A percentile compares a stretch with the other conserved stretches of the same genome.
Conservation (phyloP, 1,139 yeast species). For the Suhomyces chickasaworum region DNA sequence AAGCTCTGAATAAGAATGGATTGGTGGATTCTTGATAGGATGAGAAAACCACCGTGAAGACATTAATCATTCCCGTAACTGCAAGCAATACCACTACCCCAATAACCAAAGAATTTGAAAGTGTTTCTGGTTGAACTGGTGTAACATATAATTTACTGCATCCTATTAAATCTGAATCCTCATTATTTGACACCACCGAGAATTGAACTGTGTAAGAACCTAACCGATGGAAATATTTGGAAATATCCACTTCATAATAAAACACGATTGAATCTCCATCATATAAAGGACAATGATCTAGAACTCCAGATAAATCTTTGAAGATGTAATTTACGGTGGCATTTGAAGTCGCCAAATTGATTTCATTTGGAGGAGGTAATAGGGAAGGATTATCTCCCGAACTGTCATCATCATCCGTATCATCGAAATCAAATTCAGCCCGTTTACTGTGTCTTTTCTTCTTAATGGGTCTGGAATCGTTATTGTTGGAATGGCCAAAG, state of each 20-base stretch:
- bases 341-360: constrained; percentile 20
- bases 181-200: constrained; percentile 42
- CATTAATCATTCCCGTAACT: constrained; percentile 44
- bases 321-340: constrained; percentile 28
- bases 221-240: constrained; percentile 34
- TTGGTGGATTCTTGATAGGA: constrained; percentile 66
- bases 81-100: constrained; percentile 47
- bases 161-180: constrained; percentile 40
- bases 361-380: not conserved
- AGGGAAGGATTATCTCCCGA: too few relatives aligned
- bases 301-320: constrained; percentile 28
- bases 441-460: too few relatives aligned
- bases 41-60: constrained; percentile 49
- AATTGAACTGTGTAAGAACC: constrained; percentile 48
- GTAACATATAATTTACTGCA: constrained; percentile 54
- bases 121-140: constrained; percentile 39
- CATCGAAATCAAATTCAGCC: not conserved
- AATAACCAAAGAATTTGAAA: constrained; percentile 39
- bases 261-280: constrained; percentile 42
- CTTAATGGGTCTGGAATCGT: not conserved
- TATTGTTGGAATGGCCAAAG: not conserved
- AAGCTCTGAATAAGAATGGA: constrained; percentile 58
- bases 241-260: constrained; percentile 41
- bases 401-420: constrained; percentile 2
- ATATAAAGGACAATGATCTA: constrained; percentile 46